Evolutionary conservation across 1,284 basidiomycete genomes (phyloP), one percentile per base, ranked within the genome.

Genomic region (Malassezia vespertilionis): DNA sequence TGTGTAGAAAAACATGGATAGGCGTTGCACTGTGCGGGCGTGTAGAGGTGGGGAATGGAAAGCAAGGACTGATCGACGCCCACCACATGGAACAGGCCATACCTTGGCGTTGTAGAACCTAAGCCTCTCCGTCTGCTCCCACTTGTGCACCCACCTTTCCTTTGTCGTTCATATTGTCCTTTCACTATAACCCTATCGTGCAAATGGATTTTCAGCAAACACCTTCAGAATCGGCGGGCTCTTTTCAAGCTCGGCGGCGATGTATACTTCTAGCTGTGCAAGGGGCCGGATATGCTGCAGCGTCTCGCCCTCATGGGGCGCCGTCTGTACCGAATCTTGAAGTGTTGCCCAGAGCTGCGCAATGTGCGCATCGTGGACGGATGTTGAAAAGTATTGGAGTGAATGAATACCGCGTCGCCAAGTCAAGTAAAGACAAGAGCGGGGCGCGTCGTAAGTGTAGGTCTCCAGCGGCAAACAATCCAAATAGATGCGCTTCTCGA

Each of bases 401-500:
- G 95, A 89, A 63, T 97, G 89, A 49, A 72, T 69, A 4, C 30
- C 24, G 21, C 20, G 23, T 64, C 65, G 46, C 69, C 56, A 57
- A 68, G 71, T 73, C 73, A 75, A 58, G 89, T 88, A 54, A 91
- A 85, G 68, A 86, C 82, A 21, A 99, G 79, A 15, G 83, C 80
- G 72, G 91, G 83, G 9, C 77, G 77, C 72, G 89, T 84, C 73
- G 95, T 90, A 88, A 89, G 40, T 89, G 84, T 61, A 86, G 63
- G 90, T 91, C 82, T 65, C 54, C 36, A 65, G 55, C 0, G 93
- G 91, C 82, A 99, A 93, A 74, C 96, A 89, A 72, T 97, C 93
- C 37, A 91, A 85, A 65, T 97, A 91, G 2, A 96, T 88, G 37
- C 91, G 80, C 77, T 97, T 97, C 76, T 97, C 93, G 61, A 97